These are phyloP conservation scores for Inga laurina DNA, from an alignment of 306 rosid genomes.

Conservation along the genomic window DNA sequence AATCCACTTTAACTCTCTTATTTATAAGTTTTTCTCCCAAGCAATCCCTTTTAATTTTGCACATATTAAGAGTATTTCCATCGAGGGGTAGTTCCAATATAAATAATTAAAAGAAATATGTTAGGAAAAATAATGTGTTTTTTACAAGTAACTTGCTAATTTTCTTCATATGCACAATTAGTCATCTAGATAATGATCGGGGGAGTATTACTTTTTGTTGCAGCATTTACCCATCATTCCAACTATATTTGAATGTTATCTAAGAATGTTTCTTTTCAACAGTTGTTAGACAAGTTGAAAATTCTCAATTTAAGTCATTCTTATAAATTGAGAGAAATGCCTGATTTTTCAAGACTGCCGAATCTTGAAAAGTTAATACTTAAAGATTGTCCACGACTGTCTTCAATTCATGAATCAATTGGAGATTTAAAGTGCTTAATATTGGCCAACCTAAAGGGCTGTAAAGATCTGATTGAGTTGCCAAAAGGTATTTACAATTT, in stretches of 20 bases:
- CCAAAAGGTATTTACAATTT: background rate
- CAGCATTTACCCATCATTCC: background rate
- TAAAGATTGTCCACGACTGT: background rate
- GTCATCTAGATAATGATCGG: too few species aligned
- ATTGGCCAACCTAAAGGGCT: background rate
- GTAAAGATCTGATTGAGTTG: background rate
- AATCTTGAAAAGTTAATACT: background rate
- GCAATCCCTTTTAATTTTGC: too few species aligned
- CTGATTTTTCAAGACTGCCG: background rate
- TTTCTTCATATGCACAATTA: too few species aligned
- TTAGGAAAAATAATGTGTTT: too few species aligned
- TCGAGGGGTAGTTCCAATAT: too few species aligned
- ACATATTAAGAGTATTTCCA: too few species aligned
- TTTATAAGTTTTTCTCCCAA: too few species aligned
- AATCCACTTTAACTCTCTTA: too few species aligned
- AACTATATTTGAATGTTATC: background rate
- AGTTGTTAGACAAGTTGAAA: background rate
- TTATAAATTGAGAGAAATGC: background rate
- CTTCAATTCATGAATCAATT: background rate
- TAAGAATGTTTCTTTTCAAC: background rate
- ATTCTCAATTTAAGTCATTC: background rate
- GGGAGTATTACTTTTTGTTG: too few species aligned
- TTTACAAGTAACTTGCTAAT: too few species aligned
- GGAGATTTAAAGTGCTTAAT: background rate
- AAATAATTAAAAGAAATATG: too few species aligned